phyloP scores from a whole-genome alignment of 768 basidiomycete genomes.

The Kwoniella sp. region DNA sequence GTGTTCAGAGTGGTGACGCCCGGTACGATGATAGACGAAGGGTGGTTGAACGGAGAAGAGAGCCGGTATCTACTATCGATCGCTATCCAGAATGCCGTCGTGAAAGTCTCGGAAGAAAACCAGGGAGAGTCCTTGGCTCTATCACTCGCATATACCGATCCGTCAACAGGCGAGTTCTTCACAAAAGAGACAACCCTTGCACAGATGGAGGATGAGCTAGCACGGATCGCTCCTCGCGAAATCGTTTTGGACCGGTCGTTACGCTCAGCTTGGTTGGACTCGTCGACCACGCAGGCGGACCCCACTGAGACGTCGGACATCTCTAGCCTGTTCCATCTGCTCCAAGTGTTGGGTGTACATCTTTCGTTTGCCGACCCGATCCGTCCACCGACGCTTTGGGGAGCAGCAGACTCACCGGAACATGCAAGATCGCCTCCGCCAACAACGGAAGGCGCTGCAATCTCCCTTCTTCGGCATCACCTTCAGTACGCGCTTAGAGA shows the following conservation, averaged over 20 bases:
- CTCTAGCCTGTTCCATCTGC: conserved; percentile 30
- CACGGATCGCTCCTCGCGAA: conserved; percentile 78
- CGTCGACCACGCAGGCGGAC: not conserved
- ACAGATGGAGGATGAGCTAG: conserved; percentile 75
- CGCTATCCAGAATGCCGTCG: conserved; percentile 28
- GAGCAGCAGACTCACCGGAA: not conserved
- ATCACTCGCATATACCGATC: conserved; percentile 90
- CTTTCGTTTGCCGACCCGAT: conserved; percentile 43
- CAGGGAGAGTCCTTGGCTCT: conserved; percentile 17
- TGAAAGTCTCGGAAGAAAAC: not conserved
- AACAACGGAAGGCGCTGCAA: conserved; percentile 34
- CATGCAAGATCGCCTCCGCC: not conserved
- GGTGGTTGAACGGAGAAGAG: conserved; percentile 79
- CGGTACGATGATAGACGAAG: conserved; percentile 89
- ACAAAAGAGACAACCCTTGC: conserved; percentile 66
- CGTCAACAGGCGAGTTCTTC: conserved; percentile 88
- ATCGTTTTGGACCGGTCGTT: conserved; percentile 64
- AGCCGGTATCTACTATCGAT: conserved; percentile 88
- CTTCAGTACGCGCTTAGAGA: conserved; percentile 51
- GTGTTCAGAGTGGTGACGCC: conserved; percentile 88
- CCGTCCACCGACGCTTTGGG: conserved; percentile 11
- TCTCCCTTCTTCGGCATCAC: conserved; percentile 42
- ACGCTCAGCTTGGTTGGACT: conserved; percentile 16
- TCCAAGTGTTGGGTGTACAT: conserved; percentile 37
- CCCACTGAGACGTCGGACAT: not conserved